Conservation (phyloP, 2,329 filamentous ascomycete genomes). For the Xylariaceae sp. region DNA sequence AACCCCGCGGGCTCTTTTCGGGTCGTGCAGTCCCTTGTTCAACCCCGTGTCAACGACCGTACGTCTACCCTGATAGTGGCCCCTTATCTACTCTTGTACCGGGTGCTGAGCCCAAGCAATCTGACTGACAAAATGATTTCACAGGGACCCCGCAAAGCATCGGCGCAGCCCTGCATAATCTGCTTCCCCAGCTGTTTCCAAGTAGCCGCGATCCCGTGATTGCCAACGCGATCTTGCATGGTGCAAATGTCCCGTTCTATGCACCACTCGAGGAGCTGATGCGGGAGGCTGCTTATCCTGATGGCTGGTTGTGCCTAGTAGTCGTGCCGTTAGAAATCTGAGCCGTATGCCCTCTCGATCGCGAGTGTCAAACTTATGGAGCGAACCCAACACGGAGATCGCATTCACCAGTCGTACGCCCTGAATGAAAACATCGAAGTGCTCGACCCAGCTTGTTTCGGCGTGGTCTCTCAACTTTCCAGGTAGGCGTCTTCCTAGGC, state of each 20-base stretch:
- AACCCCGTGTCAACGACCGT: slow-evolving; percentile 35
- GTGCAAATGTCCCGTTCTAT: slow-evolving; percentile 72
- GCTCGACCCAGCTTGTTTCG: not conserved
- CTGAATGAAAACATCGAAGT: not conserved
- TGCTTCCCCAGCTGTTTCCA: slow-evolving; percentile 80
- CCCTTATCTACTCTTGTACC: not conserved
- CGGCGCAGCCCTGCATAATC: slow-evolving; percentile 67
- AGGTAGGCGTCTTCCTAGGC: not conserved
- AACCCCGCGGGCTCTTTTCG: slow-evolving; percentile 52
- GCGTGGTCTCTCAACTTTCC: not conserved
- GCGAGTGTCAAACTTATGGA: not conserved
- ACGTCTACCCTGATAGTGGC: slow-evolving; percentile 24
- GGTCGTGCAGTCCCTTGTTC: slow-evolving; percentile 70
- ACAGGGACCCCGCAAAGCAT: slow-evolving; percentile 47
- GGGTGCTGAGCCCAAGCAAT: not conserved
- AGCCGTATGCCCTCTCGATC: not conserved
- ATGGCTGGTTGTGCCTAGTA: slow-evolving; percentile 85
- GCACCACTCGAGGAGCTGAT: slow-evolving; percentile 80
- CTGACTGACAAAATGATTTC: slow-evolving; percentile 3
- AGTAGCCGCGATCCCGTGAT: slow-evolving; percentile 78
- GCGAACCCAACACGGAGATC: not conserved
- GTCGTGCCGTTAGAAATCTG: slow-evolving; percentile 59
- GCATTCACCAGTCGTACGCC: not conserved
- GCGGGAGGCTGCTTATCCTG: slow-evolving; percentile 76
- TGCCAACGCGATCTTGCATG: slow-evolving; percentile 80